Base-by-base conservation (phyloP, 352 stramenopile genomes). In the Phytophthora parvispora region DNA sequence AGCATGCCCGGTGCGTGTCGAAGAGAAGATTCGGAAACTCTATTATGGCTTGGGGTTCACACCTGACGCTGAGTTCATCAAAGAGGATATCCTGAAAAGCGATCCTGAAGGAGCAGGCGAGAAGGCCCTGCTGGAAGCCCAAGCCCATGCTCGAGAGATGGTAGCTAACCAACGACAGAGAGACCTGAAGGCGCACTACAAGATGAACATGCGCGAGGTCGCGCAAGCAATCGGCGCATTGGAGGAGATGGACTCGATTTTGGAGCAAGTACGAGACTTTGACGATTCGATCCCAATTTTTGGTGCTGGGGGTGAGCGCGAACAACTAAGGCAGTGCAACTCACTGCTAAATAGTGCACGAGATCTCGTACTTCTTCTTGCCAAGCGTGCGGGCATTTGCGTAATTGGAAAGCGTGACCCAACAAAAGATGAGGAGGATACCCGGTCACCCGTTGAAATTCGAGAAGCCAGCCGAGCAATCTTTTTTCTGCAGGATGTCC, bases 11-110 rank as follows among this genome's bases (percentile, higher is more conserved):
- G 78, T 91, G 6, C 75, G 75, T 6, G 64, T 61, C 0, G 86
- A 95, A 36, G 65, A 67, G 2, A 77, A 74, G 29, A 56, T 80
- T 6, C 64, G 67, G 10, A 76, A 70, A 47, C 51, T 95, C 18
- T 95, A 93, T 62, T 72, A 38, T 6, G 76, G 77, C 2, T 58
- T 92, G 9, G 86, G 86, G 2, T 94, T 91, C 55, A 80, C 83
- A 13, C 25, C 68, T 13, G 74, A 75, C 1, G 69, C 72, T 2
- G 65, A 78, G 43, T 95, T 81, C 45, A 58, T 80, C 16, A 61
- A 73, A 18, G 74, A 89, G 15, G 80, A 92, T 3, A 85, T 95
- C 42, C 58, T 93, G 60, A 93, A 94, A 68, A 83, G 84, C 42
- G 87, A 94, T 29, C 75, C 85, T 0, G 84, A 93, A 16, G 75